phyloP scores from a whole-genome alignment of 1,284 basidiomycete species.

The Fistulina hepatica region DNA sequence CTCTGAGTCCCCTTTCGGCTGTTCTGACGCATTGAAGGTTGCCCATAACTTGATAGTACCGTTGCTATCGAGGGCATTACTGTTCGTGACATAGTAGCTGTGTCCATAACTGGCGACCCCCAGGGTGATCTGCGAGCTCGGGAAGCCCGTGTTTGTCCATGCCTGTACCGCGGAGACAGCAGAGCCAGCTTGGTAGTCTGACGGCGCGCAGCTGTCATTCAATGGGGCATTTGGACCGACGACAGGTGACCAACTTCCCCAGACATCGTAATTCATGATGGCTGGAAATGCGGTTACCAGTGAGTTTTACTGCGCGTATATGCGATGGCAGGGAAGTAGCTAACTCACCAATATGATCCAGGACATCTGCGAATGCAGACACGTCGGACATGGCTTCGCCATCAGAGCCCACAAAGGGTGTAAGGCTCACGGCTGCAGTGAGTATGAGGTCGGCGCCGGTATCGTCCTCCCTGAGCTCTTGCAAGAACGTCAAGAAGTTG shows the following conservation, averaged over 20 bases:
- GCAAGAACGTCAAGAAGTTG: slow-evolving; percentile 67
- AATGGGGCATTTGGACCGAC: slow-evolving; percentile 80
- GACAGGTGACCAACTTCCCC: slow-evolving; percentile 38
- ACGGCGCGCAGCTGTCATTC: slow-evolving; percentile 59
- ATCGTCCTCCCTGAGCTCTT: slow-evolving; percentile 42
- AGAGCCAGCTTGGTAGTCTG: slow-evolving; percentile 56
- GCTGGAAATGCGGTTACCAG: slow-evolving; percentile 16
- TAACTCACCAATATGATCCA: slow-evolving; percentile 55
- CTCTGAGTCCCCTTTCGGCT: slow-evolving; percentile 45
- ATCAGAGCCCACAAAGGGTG: slow-evolving; percentile 52
- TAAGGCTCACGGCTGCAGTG: slow-evolving; percentile 61
- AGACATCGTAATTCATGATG: slow-evolving; percentile 86
- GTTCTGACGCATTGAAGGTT: slow-evolving; percentile 31
- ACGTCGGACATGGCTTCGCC: slow-evolving; percentile 55
- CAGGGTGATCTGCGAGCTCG: slow-evolving; percentile 54
- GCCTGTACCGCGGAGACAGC: slow-evolving; percentile 60
- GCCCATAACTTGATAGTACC: slow-evolving; percentile 36
- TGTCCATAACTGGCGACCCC: slow-evolving; percentile 75
- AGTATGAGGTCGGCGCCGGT: slow-evolving; percentile 56
- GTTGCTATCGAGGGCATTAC: slow-evolving; percentile 29
- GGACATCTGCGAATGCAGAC: slow-evolving; percentile 52
- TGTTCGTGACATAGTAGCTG: slow-evolving; percentile 36
- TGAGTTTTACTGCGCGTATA: slow-evolving; percentile 13
- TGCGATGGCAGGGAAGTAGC: not conserved
- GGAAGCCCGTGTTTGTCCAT: slow-evolving; percentile 75